Percentiles rank a stretch among this genome's conserved stretches.
These are phyloP conservation scores for Magnusiomyces sp. DNA, from an alignment of 1,139 yeast species.

Conservation along the genomic window DNA sequence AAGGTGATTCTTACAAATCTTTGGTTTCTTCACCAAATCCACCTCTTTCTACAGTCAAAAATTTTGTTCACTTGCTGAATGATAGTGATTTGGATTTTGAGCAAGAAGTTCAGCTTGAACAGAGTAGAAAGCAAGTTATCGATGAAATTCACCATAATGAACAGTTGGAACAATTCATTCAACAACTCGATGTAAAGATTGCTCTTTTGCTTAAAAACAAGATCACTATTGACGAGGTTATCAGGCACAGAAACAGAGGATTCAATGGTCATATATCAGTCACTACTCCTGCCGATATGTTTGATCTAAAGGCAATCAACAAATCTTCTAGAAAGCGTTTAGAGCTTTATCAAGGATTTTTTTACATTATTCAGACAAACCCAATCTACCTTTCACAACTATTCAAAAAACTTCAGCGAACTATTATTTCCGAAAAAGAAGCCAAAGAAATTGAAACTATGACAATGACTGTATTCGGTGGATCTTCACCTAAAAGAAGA, in stretches of 20 bases:
- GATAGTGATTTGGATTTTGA: conserved; percentile 68
- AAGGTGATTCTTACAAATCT: conserved; percentile 66
- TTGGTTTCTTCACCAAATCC: conserved; percentile 67
- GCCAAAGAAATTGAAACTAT: conserved; percentile 39
- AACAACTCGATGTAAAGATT: conserved; percentile 73
- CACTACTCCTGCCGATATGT: conserved; percentile 25
- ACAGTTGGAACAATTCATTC: conserved; percentile 62
- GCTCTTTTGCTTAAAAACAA: conserved; percentile 71
- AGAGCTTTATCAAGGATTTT: conserved; percentile 65
- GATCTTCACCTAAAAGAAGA: conserved; percentile 27
- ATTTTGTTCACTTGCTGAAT: conserved; percentile 68
- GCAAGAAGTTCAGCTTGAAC: conserved; percentile 65
- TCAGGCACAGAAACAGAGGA: conserved; percentile 44
- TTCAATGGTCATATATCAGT: conserved; percentile 17
- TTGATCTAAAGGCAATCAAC: conserved; percentile 36
- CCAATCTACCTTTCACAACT: conserved; percentile 63
- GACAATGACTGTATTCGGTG: conserved; percentile 43
- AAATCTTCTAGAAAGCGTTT: conserved; percentile 37
- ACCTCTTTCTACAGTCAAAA: conserved; percentile 64
- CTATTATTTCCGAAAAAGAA: conserved; percentile 29
- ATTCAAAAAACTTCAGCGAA: conserved; percentile 31
- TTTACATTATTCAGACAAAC: conserved; percentile 78
- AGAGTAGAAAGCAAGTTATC: conserved; percentile 56
- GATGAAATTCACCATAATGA: conserved; percentile 59
- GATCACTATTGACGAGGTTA: conserved; percentile 67